phyloP scores from a whole-genome alignment of 768 basidiomycete genomes.

The Gautieria morchelliformis region DNA sequence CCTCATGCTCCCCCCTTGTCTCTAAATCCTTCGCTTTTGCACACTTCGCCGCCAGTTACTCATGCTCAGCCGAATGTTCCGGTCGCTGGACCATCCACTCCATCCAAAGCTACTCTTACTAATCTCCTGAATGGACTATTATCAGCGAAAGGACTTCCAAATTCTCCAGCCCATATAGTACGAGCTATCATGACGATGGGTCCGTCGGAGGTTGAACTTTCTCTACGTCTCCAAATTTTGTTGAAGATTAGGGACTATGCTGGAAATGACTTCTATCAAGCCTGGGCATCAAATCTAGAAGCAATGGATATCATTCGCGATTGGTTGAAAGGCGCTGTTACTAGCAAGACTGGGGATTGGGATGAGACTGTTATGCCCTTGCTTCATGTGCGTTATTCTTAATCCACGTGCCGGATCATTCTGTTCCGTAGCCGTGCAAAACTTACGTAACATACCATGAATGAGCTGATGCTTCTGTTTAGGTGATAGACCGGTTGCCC shows the following conservation, averaged over 20 bases:
- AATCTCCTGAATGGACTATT: conserved; percentile 46
- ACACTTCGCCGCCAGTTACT: not conserved
- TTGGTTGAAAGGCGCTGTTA: conserved; percentile 68
- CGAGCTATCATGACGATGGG: conserved; percentile 56
- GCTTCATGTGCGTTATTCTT: conserved; percentile 57
- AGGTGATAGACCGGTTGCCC: conserved; percentile 82
- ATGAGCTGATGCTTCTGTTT: conserved; percentile 1
- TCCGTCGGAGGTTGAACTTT: conserved; percentile 50
- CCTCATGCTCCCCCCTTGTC: conserved; percentile 3
- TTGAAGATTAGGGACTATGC: conserved; percentile 77
- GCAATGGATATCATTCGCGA: conserved; percentile 75
- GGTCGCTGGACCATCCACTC: conserved; percentile 17
- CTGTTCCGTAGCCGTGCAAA: not conserved
- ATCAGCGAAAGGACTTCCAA: conserved; percentile 27
- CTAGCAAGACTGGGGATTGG: conserved; percentile 44
- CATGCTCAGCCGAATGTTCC: conserved; percentile 2
- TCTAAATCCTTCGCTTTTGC: conserved; percentile 6
- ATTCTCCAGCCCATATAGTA: conserved; percentile 57
- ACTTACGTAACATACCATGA: not conserved
- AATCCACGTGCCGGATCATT: conserved; percentile 10
- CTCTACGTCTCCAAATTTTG: conserved; percentile 64
- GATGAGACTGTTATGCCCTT: conserved; percentile 80
- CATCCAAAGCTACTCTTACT: conserved; percentile 39
- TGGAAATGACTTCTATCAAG: conserved; percentile 78
- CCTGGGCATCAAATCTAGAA: conserved; percentile 67